Percentiles rank a stretch among this genome's conserved stretches.
Evolutionary conservation across 805 yeast genomes (phyloP).

Genomic region (Starmerella bombicola): DNA sequence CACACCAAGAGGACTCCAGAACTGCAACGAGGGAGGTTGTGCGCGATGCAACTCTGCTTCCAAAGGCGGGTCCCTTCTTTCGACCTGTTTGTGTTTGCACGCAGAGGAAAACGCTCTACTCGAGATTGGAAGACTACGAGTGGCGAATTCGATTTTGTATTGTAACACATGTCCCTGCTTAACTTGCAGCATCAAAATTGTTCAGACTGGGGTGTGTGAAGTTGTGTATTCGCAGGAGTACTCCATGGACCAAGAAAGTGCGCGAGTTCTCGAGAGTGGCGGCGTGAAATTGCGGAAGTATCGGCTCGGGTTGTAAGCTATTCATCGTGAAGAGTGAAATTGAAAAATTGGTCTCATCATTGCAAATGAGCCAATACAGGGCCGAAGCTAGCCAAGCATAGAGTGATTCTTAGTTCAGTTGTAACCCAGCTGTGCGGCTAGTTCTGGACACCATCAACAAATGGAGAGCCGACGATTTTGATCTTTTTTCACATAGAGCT

Average conservation of each 20-base stretch:
- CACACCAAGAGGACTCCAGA: slow-evolving; percentile 75
- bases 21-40: slow-evolving; percentile 96
- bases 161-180: slow-evolving; percentile 96
- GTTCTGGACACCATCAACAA: too few relatives aligned
- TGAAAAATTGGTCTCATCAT: too few relatives aligned
- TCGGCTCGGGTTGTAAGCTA: too few relatives aligned
- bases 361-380: too few relatives aligned
- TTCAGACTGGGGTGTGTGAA: slow-evolving; percentile 79
- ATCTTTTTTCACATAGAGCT: too few relatives aligned
- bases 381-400: too few relatives aligned
- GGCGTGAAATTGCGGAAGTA: slow-evolving; percentile 60
- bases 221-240: slow-evolving; percentile 89
- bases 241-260: slow-evolving; percentile 77
- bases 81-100: slow-evolving; percentile 85
- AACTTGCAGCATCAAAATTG: slow-evolving; percentile 90
- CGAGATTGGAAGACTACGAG: slow-evolving; percentile 85
- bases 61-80: slow-evolving; percentile 55
- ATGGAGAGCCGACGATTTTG: too few relatives aligned
- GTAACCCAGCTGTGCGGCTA: too few relatives aligned
- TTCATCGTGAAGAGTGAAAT: too few relatives aligned
- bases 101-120: slow-evolving; percentile 94
- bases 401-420: too few relatives aligned
- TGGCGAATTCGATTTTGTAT: slow-evolving; percentile 47
- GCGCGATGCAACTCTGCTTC: slow-evolving; percentile 56
- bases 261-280: slow-evolving; percentile 58